These are phyloP conservation scores for Tricholoma flavovirens DNA, from an alignment of 768 basidiomycete genomes.

Conservation along the genomic window DNA sequence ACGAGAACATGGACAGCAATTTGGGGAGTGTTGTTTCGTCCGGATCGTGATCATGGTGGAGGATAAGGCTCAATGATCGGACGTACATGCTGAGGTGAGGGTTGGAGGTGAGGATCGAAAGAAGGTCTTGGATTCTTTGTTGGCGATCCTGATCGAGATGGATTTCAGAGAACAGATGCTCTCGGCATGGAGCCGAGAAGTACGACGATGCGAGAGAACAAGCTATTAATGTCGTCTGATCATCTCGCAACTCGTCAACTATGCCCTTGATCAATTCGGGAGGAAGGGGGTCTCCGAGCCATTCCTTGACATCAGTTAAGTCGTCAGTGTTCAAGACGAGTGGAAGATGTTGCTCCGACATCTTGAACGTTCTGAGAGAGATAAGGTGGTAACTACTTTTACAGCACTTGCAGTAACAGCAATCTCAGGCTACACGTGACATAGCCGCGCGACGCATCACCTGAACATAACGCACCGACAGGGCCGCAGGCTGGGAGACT, in stretches of 20 bases:
- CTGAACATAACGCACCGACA: too few species aligned
- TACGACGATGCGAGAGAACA: neutral
- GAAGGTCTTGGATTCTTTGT: neutral
- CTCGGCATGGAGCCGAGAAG: neutral
- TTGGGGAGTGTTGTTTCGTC: neutral
- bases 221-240: neutral
- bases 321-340: neutral
- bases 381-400: neutral
- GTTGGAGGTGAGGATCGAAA: neutral
- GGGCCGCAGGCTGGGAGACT: too few species aligned
- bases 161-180: neutral
- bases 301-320: neutral
- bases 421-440: too few species aligned
- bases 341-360: neutral
- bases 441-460: too few species aligned
- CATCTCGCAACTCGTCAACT: neutral
- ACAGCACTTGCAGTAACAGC: too few species aligned
- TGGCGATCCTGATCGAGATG: neutral
- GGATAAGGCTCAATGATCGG: neutral
- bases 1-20: neutral
- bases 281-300: neutral
- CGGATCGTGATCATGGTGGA: neutral
- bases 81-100: neutral
- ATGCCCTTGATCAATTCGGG: neutral
- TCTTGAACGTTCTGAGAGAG: neutral